phyloP scores from a whole-genome alignment of 1,139 yeast species.

The Magnusiomyces tetraspermus region DNA sequence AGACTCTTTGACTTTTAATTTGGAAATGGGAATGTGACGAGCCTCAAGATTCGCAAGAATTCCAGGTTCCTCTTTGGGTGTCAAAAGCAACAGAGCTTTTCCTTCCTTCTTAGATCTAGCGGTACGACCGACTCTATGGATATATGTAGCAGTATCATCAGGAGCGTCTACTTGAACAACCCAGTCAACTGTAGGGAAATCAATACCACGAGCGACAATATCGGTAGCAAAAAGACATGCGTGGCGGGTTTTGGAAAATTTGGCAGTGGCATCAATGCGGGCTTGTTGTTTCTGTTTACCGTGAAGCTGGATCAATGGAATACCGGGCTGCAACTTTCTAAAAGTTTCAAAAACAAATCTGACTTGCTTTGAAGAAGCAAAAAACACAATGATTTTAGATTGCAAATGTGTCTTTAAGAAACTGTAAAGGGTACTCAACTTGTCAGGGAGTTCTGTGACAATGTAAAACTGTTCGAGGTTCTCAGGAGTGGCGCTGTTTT shows the following conservation, averaged over 20 bases:
- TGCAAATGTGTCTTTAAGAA: constrained; percentile 84
- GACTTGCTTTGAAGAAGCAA: constrained; percentile 90
- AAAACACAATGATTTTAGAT: constrained; percentile 75
- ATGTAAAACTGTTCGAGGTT: constrained; percentile 77
- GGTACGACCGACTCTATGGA: constrained; percentile 93
- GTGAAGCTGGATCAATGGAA: constrained; percentile 80
- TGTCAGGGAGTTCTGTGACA: constrained; percentile 62
- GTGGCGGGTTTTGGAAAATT: constrained; percentile 76
- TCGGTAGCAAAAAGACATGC: constrained; percentile 93
- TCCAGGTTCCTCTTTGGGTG: constrained; percentile 76
- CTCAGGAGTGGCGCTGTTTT: constrained; percentile 60
- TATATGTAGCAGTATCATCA: constrained; percentile 89
- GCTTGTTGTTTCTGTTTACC: constrained; percentile 96
- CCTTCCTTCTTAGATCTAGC: constrained; percentile 92
- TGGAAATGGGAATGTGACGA: constrained; percentile 59
- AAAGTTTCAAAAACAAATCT: constrained; percentile 88
- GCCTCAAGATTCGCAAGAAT: constrained; percentile 56
- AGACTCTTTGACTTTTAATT: constrained; percentile 64
- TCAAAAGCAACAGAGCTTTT: constrained; percentile 68
- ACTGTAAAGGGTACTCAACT: constrained; percentile 78
- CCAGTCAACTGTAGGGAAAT: constrained; percentile 97
- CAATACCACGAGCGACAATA: constrained; percentile 94
- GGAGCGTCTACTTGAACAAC: constrained; percentile 94
- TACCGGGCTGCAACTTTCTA: constrained; percentile 90
- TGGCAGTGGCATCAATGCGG: constrained; percentile 77